Evolutionary conservation across 2,329 filamentous ascomycete genomes (phyloP).

Genomic region (Coniochaeta sp.): DNA sequence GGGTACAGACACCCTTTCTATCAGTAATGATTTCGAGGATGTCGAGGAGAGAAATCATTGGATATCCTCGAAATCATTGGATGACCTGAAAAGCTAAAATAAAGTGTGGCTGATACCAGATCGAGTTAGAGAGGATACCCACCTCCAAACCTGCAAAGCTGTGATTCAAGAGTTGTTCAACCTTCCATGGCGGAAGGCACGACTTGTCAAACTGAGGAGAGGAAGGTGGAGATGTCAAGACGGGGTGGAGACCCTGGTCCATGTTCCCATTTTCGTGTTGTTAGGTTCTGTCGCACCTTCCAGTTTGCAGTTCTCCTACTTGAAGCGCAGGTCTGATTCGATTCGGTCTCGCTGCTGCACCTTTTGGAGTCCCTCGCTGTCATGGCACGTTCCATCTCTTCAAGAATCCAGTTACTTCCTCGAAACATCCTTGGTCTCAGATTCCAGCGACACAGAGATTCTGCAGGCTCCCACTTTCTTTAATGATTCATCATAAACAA

Average conservation of each 20-base stretch:
- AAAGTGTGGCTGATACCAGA: slow-evolving; percentile 1
- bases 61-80: not conserved
- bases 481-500: too few species aligned
- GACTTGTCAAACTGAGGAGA: too few species aligned
- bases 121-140: not conserved
- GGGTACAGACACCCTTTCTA: too few species aligned
- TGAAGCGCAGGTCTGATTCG: not conserved
- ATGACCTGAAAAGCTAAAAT: not conserved
- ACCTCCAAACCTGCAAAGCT: too few species aligned
- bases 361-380: not conserved
- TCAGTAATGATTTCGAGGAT: too few species aligned
- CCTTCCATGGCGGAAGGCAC: too few species aligned
- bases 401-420: not conserved
- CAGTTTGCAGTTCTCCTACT: not conserved
- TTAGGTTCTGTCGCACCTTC: not conserved
- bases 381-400: not conserved
- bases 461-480: not conserved
- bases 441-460: not conserved
- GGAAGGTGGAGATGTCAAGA: too few species aligned
- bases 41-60: not conserved
- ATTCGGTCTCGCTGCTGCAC: not conserved
- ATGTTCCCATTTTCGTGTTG: too few species aligned
- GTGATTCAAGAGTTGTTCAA: too few species aligned
- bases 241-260: too few species aligned
- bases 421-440: not conserved